Percentiles rank a stretch among this genome's conserved stretches.
Conservation (phyloP, 2,329 filamentous ascomycete genomes). For the Aspergillus proliferans region DNA sequence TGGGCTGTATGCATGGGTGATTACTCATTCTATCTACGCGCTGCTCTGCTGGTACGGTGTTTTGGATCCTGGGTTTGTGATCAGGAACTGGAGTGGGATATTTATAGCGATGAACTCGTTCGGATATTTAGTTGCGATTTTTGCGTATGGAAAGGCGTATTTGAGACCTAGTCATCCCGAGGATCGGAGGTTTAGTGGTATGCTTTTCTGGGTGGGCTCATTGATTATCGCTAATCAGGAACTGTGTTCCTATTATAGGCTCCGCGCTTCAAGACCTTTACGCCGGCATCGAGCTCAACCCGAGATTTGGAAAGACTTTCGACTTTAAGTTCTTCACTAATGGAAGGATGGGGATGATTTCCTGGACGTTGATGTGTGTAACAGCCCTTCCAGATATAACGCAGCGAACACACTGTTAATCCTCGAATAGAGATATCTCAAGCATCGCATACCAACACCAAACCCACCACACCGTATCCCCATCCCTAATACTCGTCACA, state of each 20-base stretch:
- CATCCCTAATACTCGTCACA: slow-evolving; percentile 31
- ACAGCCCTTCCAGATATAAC: no score
- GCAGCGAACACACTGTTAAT: background rate
- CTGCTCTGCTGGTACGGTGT: background rate
- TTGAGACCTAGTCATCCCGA: background rate
- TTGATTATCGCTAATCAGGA: background rate
- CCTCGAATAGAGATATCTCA: slow-evolving; percentile 2
- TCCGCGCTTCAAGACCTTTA: slow-evolving; percentile 41
- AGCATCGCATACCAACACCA: slow-evolving; percentile 3
- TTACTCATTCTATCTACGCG: background rate
- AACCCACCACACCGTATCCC: background rate
- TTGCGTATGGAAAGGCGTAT: background rate
- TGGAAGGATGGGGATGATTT: slow-evolving; percentile 43
- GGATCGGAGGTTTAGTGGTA: background rate
- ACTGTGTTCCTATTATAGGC: background rate
- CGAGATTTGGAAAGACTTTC: slow-evolving; percentile 37
- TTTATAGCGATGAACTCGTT: background rate
- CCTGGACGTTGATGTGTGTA: slow-evolving; percentile 23
- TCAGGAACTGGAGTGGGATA: background rate
- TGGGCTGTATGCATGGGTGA: background rate
- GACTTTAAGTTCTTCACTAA: slow-evolving; percentile 47
- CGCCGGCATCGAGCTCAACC: slow-evolving; percentile 45
- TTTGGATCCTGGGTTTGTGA: background rate
- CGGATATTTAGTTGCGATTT: background rate
- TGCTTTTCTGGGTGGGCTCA: background rate